Percentiles rank a stretch among this genome's conserved stretches.
Conservation (phyloP, 176 grass and related monocot species). For the Dendrocalamus sinicus region DNA sequence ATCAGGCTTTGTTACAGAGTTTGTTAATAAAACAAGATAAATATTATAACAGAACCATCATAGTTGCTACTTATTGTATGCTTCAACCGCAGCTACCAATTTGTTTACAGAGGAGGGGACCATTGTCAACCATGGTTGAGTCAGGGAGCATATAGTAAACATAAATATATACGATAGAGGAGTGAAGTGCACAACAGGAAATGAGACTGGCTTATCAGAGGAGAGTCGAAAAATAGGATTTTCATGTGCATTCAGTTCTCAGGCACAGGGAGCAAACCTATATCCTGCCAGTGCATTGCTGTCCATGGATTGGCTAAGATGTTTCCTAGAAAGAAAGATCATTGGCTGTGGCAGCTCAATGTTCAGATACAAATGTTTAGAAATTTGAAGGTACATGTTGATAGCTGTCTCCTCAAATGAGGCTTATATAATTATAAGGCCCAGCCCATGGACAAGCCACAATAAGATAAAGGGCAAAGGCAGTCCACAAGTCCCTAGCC, state of each 20-base stretch:
- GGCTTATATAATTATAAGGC: not conserved
- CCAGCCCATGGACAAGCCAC: not conserved
- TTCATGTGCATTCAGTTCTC: constrained; percentile 22
- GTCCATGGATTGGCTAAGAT: not conserved
- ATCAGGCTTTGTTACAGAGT: not conserved
- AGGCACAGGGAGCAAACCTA: not conserved
- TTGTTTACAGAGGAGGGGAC: constrained; percentile 22
- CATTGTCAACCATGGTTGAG: not conserved
- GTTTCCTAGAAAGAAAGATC: constrained; percentile 1
- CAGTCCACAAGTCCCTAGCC: constrained; percentile 8
- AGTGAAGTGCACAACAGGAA: constrained; percentile 6
- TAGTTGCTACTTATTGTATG: constrained; percentile 7
- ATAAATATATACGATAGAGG: not conserved
- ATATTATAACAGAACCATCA: constrained; percentile 20
- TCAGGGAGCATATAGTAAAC: not conserved
- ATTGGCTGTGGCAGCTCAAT: not conserved
- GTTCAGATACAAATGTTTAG: not conserved
- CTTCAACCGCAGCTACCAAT: constrained; percentile 21
- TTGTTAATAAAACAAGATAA: constrained; percentile 32
- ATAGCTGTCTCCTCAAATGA: constrained; percentile 22
- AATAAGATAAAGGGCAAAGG: constrained; percentile 7
- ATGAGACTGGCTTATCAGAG: constrained; percentile 20
- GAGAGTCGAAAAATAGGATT: not conserved
- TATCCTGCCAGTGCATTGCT: not conserved
- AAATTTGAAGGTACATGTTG: not conserved